These are phyloP conservation scores for Cyamopsis tetragonoloba DNA, from an alignment of 306 rosid genomes.

Conservation along the genomic window DNA sequence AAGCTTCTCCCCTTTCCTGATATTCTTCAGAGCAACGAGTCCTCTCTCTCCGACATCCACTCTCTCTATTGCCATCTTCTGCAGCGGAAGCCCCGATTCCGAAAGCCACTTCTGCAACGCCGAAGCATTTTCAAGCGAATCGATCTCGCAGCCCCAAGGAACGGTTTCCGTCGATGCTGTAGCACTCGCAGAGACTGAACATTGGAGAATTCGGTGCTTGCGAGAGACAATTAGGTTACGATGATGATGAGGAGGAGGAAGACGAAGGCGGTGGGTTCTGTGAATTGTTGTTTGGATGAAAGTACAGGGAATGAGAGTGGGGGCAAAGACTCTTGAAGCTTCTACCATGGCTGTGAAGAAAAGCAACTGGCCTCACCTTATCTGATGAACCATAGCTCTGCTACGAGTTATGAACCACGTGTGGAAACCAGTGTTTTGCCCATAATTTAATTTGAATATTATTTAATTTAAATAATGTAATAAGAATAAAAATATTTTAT, in stretches of 20 bases:
- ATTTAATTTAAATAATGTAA: too few species aligned
- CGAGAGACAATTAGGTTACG: slow-evolving; percentile 28
- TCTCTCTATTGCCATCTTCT: slow-evolving; percentile 81
- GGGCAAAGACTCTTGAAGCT: slow-evolving; percentile 43
- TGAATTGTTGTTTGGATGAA: slow-evolving; percentile 35
- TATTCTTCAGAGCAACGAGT: slow-evolving; percentile 80
- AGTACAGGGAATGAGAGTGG: slow-evolving; percentile 39
- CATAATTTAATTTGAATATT: too few species aligned
- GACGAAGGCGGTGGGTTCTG: slow-evolving; percentile 23
- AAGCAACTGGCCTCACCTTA: slow-evolving; percentile 35
- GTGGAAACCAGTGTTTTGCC: too few species aligned
- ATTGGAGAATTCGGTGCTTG: slow-evolving; percentile 37
- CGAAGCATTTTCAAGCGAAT: slow-evolving; percentile 73
- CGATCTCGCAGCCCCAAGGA: slow-evolving; percentile 91
- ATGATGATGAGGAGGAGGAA: too few species aligned
- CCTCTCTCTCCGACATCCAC: slow-evolving; percentile 93
- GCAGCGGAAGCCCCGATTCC: slow-evolving; percentile 72
- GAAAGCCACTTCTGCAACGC: slow-evolving; percentile 79
- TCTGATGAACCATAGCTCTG: slow-evolving; percentile 38
- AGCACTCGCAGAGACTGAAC: slow-evolving; percentile 49
- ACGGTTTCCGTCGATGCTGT: slow-evolving; percentile 27
- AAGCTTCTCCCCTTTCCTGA: slow-evolving; percentile 86
- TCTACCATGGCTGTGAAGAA: slow-evolving; percentile 56
- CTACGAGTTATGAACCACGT: slow-evolving; percentile 10
- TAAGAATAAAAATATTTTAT: too few species aligned